Percentiles rank a stretch among this genome's conserved stretches.
Conservation (phyloP, 257 asterid genomes). For the Capsicum chinense region DNA sequence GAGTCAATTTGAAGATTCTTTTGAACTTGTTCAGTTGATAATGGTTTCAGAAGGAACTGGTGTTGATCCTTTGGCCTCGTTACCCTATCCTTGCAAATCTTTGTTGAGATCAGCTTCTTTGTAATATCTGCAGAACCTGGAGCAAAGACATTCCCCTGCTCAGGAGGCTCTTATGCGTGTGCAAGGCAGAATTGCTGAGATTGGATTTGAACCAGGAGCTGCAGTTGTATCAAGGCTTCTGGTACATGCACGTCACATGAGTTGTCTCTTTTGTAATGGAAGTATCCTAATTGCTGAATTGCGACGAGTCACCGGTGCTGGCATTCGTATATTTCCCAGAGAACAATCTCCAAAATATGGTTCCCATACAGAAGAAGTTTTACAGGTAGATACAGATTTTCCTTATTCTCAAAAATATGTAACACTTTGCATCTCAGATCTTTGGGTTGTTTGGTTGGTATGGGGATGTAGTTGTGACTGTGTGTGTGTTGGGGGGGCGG, state of each 20-base stretch:
- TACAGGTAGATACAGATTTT: constrained; percentile 33
- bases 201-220: constrained; percentile 39
- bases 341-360: constrained; percentile 39
- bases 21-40: not conserved
- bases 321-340: constrained; percentile 35
- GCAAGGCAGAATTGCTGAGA: constrained; percentile 36
- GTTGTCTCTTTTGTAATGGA: constrained; percentile 34
- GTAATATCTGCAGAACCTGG: constrained; percentile 31
- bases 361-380: constrained; percentile 37
- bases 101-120: constrained; percentile 4
- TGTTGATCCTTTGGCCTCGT: not conserved
- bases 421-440: not conserved
- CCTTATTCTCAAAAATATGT: constrained; percentile 23
- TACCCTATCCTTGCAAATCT: not conserved
- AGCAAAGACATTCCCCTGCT: constrained; percentile 41
- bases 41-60: not conserved
- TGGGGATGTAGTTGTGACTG: not conserved
- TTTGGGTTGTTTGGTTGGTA: not conserved
- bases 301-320: constrained; percentile 37
- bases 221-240: constrained; percentile 41
- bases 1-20: constrained; percentile 18
- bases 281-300: constrained; percentile 34
- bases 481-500: not conserved
- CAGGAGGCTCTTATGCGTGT: constrained; percentile 41
- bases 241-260: constrained; percentile 34